Evolutionary conservation across 1,139 yeast species (phyloP).

Genomic region (Debaryomyces udenii): DNA sequence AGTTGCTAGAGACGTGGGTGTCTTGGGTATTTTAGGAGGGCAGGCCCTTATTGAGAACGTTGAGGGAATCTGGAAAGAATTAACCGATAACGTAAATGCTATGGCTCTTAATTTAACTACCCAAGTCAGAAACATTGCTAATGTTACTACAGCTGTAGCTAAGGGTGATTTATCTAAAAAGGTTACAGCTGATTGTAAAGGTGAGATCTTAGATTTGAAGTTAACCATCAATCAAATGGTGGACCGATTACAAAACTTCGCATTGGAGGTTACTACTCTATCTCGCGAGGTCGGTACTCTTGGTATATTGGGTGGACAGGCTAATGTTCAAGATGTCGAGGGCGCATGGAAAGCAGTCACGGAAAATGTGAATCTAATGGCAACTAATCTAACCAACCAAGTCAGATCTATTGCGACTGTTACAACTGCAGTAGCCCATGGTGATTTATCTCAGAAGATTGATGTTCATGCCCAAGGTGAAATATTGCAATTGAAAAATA

Average conservation of each 20-base stretch:
- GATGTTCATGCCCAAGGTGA: constrained; percentile 92
- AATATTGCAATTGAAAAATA: constrained; percentile 72
- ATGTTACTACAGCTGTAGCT: constrained; percentile 93
- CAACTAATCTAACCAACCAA: constrained; percentile 83
- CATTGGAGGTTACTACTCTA: constrained; percentile 84
- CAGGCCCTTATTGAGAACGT: constrained; percentile 84
- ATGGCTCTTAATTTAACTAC: constrained; percentile 88
- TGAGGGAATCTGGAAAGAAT: constrained; percentile 88
- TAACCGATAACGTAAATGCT: constrained; percentile 87
- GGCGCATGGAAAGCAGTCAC: constrained; percentile 95
- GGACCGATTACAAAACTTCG: constrained; percentile 84
- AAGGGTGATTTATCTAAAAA: constrained; percentile 83
- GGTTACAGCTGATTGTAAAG: constrained; percentile 88
- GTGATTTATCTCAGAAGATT: constrained; percentile 85
- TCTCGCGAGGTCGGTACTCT: constrained; percentile 90
- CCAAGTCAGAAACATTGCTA: constrained; percentile 87
- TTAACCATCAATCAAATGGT: constrained; percentile 84
- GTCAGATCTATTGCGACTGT: constrained; percentile 90
- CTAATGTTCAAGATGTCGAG: constrained; percentile 88
- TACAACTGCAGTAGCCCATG: constrained; percentile 91
- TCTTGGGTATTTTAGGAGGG: constrained; percentile 84
- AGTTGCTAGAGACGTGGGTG: constrained; percentile 89
- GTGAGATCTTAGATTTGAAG: constrained; percentile 81
- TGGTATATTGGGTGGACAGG: constrained; percentile 90
- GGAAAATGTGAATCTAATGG: constrained; percentile 88